Evolutionary conservation across 306 rosid species (phyloP), one percentile per base, ranked within the genome.

Genomic region (Vicia faba): DNA sequence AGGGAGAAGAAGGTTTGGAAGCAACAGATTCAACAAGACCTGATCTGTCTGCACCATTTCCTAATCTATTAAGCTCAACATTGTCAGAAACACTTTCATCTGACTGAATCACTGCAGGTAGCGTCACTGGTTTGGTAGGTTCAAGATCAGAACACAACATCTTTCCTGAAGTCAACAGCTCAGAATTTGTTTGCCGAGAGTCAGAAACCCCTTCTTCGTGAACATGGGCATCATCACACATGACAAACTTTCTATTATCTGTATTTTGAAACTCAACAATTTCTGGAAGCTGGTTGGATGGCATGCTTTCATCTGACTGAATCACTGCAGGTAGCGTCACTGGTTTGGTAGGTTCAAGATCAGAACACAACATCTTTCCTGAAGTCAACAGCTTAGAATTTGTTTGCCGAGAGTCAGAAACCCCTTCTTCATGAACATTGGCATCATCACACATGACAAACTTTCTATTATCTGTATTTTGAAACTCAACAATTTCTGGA

Each of bases 191-290:
- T 66, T 45, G 59, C 72, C 76, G 77, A 26, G 80, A 62, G 71
- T 63, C 83, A 71, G 78, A 79, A 74, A 51, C 61, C 72, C 76
- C 75, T 59, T 74, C 85, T 82, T 81, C 78, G 49, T 49, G 59
- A 61, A 64, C 59, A 74, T 38, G 36, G 46, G 75, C 41, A 74
- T 77, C 69, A 66, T 66, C 82, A 26, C 51, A 74, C 66, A 44
- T 67, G 16, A 33, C 76, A 80, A 36, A 35, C 59, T 71, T 70
- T 33, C 78, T 62, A 45, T 73, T 63, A 18, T 72, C 77, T 39
- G 79, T 66, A 59, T 69, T 81, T 48, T 31, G 74, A 29, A 82
- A 65, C 75, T 84, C 80, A 28, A 48, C 58, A 20, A 36, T 73
- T 74, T 74, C 73, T 41, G 86, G 55, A 61, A 16, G 64, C 68